Evolutionary conservation across 2,329 filamentous ascomycete genomes (phyloP).

Genomic region (Sclerotinia spermophila): DNA sequence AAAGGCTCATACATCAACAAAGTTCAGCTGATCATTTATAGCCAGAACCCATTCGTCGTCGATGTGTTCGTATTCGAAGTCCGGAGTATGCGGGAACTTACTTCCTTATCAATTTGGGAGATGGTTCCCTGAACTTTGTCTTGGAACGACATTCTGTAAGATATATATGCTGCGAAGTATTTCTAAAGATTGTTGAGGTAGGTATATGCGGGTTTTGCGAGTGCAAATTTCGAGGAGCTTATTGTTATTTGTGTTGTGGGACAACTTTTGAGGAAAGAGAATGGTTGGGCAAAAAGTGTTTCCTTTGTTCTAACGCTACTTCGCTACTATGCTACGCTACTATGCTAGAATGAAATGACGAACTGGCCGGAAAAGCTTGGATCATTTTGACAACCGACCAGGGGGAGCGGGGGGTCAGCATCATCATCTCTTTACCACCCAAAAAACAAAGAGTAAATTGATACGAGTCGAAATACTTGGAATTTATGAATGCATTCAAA

Average conservation of each 20-base stretch:
- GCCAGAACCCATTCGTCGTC: not conserved
- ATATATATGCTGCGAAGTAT: not conserved
- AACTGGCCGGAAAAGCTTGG: slow-evolving; percentile 11
- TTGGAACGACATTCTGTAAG: slow-evolving; percentile 71
- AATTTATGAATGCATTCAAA: not conserved
- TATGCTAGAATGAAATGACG: slow-evolving; percentile 11
- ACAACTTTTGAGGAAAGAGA: slow-evolving; percentile 4
- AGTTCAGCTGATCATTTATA: not conserved
- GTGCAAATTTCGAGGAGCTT: slow-evolving; percentile 11
- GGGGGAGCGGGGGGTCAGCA: slow-evolving; percentile 6
- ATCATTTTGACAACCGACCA: slow-evolving; percentile 6
- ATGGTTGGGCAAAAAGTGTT: slow-evolving; percentile 17
- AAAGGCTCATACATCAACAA: not conserved
- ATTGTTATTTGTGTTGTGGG: slow-evolving; percentile 15
- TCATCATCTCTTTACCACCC: not conserved
- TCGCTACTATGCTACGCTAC: not conserved
- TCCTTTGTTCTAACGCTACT: slow-evolving; percentile 15
- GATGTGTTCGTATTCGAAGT: not conserved
- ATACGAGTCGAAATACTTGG: not conserved
- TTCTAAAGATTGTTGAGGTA: not conserved
- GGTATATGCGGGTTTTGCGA: slow-evolving; percentile 3
- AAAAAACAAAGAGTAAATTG: slow-evolving; percentile 3
- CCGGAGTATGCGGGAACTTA: slow-evolving; percentile 43
- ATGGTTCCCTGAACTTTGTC: slow-evolving; percentile 75
- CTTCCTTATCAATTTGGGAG: slow-evolving; percentile 78